Evolutionary conservation across 371 early-diverging fungal genomes (phyloP).

Genomic region (Rhizomucor miehei): DNA sequence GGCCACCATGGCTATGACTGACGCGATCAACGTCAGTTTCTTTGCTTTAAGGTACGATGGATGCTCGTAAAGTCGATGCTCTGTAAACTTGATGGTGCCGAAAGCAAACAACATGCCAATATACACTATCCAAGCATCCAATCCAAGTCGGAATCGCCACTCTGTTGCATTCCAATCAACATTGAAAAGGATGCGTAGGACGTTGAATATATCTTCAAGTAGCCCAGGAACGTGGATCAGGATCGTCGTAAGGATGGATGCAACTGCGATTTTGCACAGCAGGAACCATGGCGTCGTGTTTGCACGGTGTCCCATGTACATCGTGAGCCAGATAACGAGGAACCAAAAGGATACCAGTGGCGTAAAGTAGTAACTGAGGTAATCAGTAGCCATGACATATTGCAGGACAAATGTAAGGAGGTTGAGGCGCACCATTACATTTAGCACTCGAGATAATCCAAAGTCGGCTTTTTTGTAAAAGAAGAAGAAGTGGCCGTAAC

Average conservation of each 20-base stretch:
- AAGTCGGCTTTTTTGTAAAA: slow-evolving; percentile 72
- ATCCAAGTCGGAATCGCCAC: slow-evolving; percentile 64
- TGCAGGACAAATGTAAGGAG: slow-evolving; percentile 63
- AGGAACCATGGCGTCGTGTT: slow-evolving; percentile 48
- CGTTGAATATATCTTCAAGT: slow-evolving; percentile 38
- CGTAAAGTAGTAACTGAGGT: slow-evolving; percentile 78
- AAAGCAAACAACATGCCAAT: slow-evolving; percentile 58
- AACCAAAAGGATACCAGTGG: slow-evolving; percentile 78
- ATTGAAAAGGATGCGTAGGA: slow-evolving; percentile 39
- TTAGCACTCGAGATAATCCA: slow-evolving; percentile 55
- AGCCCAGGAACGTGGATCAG: slow-evolving; percentile 45
- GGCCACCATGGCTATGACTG: slow-evolving; percentile 36
- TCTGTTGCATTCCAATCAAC: slow-evolving; percentile 56
- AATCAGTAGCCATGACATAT: slow-evolving; percentile 67
- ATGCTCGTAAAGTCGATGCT: slow-evolving; percentile 36
- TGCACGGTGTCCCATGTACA: slow-evolving; percentile 48
- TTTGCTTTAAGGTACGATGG: slow-evolving; percentile 37
- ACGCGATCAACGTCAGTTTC: slow-evolving; percentile 21
- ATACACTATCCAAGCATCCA: slow-evolving; percentile 64
- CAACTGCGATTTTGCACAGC: slow-evolving; percentile 47
- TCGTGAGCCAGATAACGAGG: slow-evolving; percentile 62
- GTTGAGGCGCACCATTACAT: slow-evolving; percentile 68
- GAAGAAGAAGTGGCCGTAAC: slow-evolving; percentile 73
- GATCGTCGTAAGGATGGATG: slow-evolving; percentile 29
- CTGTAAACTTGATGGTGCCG: slow-evolving; percentile 40